phyloP scores from a whole-genome alignment of 1,284 basidiomycete genomes.

The Anthracocystis panici-leucophaei region DNA sequence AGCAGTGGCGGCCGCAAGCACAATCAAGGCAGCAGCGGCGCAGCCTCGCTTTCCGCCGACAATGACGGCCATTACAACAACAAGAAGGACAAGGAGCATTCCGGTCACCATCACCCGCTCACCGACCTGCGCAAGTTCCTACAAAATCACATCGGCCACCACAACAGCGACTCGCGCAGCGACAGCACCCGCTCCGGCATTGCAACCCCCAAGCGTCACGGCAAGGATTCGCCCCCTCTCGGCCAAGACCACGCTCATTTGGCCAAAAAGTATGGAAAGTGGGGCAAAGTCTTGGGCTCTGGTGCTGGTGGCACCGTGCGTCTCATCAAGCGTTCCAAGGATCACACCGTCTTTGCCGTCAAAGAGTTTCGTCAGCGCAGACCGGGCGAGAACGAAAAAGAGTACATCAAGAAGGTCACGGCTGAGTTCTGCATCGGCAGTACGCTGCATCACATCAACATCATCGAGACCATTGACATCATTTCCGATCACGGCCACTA shows the following conservation, averaged over 20 bases:
- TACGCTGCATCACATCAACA: constrained; percentile 84
- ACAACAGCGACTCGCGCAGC: constrained; percentile 54
- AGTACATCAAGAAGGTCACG: constrained; percentile 99
- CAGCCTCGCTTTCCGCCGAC: constrained; percentile 47
- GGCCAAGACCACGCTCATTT: constrained; percentile 81
- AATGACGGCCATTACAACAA: constrained; percentile 44
- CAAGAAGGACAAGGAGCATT: constrained; percentile 55
- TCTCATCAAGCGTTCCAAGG: constrained; percentile 82
- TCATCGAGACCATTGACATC: constrained; percentile 98
- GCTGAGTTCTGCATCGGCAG: constrained; percentile 98
- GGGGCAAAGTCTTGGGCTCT: constrained; percentile 93
- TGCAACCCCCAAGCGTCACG: constrained; percentile 59
- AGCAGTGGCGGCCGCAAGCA: constrained; percentile 32
- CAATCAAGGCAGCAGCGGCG: constrained; percentile 31
- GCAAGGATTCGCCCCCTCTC: constrained; percentile 69
- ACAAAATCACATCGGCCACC: constrained; percentile 66
- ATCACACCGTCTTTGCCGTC: constrained; percentile 84
- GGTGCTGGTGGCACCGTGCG: constrained; percentile 98
- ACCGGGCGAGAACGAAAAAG: constrained; percentile 87
- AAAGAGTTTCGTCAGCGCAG: constrained; percentile 96
- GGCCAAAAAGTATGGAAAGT: constrained; percentile 98
- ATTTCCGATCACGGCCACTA: constrained; percentile 97
- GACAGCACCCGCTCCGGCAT: constrained; percentile 52
- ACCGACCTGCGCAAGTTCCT: constrained; percentile 60
- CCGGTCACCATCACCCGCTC: constrained; percentile 56